A percentile compares a stretch with the other conserved stretches of the same genome.
These are phyloP conservation scores for Coemansia sp. DNA, from an alignment of 192 early-diverging fungal genomes.

Conservation along the genomic window DNA sequence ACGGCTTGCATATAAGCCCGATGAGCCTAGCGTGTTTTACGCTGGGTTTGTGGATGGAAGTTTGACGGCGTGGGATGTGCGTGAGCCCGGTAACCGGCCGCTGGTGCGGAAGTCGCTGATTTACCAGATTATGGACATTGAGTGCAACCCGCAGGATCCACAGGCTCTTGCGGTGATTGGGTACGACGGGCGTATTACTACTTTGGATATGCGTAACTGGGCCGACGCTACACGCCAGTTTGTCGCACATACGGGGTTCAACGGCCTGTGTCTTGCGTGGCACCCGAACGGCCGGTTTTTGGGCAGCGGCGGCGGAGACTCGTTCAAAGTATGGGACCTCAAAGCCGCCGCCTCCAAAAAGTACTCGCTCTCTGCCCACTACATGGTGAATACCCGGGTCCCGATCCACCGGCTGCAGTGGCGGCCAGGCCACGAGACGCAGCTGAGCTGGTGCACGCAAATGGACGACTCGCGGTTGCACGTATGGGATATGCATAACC, in stretches of 20 bases:
- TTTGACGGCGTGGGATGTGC: conserved; percentile 42
- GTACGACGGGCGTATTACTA: conserved; percentile 31
- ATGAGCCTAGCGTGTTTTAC: conserved; percentile 39
- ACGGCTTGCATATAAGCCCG: conserved; percentile 44
- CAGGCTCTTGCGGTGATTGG: conserved; percentile 32
- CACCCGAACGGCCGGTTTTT: conserved; percentile 51
- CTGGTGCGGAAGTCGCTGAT: conserved; percentile 18
- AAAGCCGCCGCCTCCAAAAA: conserved; percentile 24
- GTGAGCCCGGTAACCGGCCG: conserved; percentile 11
- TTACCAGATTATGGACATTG: conserved; percentile 30
- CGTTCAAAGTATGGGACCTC: conserved; percentile 52
- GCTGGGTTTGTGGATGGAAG: conserved; percentile 30
- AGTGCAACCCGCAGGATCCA: conserved; percentile 45
- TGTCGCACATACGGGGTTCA: conserved; percentile 26
- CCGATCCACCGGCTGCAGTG: conserved; percentile 38
- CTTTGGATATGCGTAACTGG: conserved; percentile 38
- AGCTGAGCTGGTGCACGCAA: conserved; percentile 44
- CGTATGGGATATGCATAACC: conserved; percentile 54
- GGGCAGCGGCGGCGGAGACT: conserved; percentile 48
- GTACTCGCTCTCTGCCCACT: conserved; percentile 21
- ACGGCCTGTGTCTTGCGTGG: conserved; percentile 44
- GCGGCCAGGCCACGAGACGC: conserved; percentile 54
- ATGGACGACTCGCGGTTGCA: conserved; percentile 31
- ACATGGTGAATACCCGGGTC: conserved; percentile 39
- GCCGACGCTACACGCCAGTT: conserved; percentile 4